phyloP scores from a whole-genome alignment of 2,329 filamentous ascomycete genomes.

The Ophiostoma sp. region DNA sequence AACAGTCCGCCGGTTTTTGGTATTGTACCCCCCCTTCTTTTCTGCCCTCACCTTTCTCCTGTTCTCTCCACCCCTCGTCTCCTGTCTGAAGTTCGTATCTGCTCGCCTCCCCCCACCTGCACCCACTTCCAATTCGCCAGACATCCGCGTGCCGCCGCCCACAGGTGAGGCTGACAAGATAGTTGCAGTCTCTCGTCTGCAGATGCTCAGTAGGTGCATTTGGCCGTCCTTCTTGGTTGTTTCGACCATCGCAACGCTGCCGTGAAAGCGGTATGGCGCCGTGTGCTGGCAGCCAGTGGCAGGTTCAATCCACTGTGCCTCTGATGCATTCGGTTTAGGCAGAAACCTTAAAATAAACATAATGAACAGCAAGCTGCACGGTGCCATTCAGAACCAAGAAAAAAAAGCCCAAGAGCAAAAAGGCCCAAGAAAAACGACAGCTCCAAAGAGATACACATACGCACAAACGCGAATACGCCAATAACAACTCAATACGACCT shows the following conservation, averaged over 20 bases:
- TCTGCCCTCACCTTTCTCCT: background rate
- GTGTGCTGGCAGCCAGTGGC: conserved; percentile 1
- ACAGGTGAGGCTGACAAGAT: conserved; percentile 22
- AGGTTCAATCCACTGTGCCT: conserved; percentile 11
- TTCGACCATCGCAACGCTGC: background rate
- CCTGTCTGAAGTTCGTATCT: conserved; percentile 14
- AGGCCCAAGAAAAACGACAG: conserved; percentile 11
- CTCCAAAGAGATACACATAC: conserved; percentile 1
- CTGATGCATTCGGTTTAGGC: background rate
- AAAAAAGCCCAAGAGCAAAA: conserved; percentile 12
- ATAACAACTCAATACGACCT: background rate
- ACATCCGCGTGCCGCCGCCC: conserved; percentile 8
- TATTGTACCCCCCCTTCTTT: background rate
- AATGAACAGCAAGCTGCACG: conserved; percentile 2
- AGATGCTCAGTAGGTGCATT: conserved; percentile 7
- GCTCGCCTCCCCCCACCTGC: background rate
- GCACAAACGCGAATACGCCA: conserved; percentile 10
- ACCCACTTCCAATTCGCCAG: conserved; percentile 2
- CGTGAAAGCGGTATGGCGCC: background rate
- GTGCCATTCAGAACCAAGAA: conserved; percentile 9
- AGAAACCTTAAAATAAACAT: conserved; percentile 13
- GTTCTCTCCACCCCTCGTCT: conserved; percentile 1
- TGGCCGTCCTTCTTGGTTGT: conserved; percentile 4
- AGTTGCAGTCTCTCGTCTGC: conserved; percentile 10
- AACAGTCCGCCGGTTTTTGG: conserved; percentile 8